Conservation (phyloP, 1,139 yeast genomes). For the Wickerhamomyces sp. region DNA sequence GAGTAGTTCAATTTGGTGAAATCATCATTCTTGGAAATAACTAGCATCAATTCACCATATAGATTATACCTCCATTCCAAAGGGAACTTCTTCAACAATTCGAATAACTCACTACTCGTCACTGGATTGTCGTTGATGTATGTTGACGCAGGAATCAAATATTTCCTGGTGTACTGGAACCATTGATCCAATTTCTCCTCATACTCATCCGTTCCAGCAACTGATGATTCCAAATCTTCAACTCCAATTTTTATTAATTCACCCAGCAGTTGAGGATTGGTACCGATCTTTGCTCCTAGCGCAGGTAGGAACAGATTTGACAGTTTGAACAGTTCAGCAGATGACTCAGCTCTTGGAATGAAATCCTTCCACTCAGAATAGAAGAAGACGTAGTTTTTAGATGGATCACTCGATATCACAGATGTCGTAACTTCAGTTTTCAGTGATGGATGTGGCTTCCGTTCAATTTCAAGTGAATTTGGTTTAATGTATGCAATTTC, state of each 20-base stretch:
- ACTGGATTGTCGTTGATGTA: slow-evolving; percentile 57
- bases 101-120: slow-evolving; percentile 55
- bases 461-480: slow-evolving; percentile 30
- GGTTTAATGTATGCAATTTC: slow-evolving; percentile 22
- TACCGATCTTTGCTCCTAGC: slow-evolving; percentile 53
- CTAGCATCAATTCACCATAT: slow-evolving; percentile 77
- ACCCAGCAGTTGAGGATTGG: slow-evolving; percentile 43
- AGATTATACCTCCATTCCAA: slow-evolving; percentile 66
- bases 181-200: slow-evolving; percentile 38
- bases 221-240: slow-evolving; percentile 28
- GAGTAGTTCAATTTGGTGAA: slow-evolving; percentile 59
- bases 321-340: slow-evolving; percentile 40
- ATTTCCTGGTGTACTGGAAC: slow-evolving; percentile 61
- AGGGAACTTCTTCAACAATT: slow-evolving; percentile 49
- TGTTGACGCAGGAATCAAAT: slow-evolving; percentile 64
- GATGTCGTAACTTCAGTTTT: slow-evolving; percentile 6
- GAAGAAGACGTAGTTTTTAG: slow-evolving; percentile 41
- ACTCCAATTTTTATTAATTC: slow-evolving; percentile 59
- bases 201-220: slow-evolving; percentile 11
- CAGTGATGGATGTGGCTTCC: slow-evolving; percentile 19
- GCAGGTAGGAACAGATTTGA: slow-evolving; percentile 49
- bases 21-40: slow-evolving; percentile 47
- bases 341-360: slow-evolving; percentile 34
- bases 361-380: slow-evolving; percentile 45
- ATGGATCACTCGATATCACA: slow-evolving; percentile 25